A percentile compares a stretch with the other conserved stretches of the same genome.
These are phyloP conservation scores for Vigna unguiculata DNA, from an alignment of 306 rosid species.

Conservation along the genomic window DNA sequence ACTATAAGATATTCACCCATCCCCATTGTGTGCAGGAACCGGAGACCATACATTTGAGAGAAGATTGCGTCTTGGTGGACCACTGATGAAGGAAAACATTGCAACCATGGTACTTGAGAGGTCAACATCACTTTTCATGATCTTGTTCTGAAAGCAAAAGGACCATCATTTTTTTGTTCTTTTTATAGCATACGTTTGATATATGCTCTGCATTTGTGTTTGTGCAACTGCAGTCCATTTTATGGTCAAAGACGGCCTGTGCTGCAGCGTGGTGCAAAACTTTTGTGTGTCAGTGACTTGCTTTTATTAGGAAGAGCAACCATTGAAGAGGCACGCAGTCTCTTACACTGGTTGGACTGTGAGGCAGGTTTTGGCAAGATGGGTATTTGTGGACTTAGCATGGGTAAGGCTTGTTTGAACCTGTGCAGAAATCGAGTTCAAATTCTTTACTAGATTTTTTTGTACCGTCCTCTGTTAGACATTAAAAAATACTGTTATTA, in stretches of 20 bases:
- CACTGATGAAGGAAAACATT: constrained; percentile 81
- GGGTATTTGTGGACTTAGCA: constrained; percentile 99
- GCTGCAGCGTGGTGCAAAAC: constrained; percentile 90
- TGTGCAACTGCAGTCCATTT: constrained; percentile 81
- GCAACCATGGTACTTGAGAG: constrained; percentile 99
- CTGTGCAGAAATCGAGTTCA: constrained; percentile 11
- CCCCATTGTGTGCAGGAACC: constrained; percentile 60
- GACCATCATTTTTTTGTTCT: background rate
- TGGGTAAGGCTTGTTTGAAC: constrained; percentile 74
- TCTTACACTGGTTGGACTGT: constrained; percentile 87
- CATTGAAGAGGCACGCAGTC: constrained; percentile 93
- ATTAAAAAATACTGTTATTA: too few relatives aligned
- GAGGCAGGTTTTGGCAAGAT: constrained; percentile 93
- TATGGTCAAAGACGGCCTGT: constrained; percentile 95
- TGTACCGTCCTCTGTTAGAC: too few relatives aligned
- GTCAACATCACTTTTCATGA: constrained; percentile 52
- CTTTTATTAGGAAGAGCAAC: constrained; percentile 96
- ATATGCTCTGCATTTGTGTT: constrained; percentile 20
- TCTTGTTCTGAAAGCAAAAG: constrained; percentile 28
- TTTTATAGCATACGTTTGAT: background rate
- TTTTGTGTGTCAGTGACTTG: constrained; percentile 96
- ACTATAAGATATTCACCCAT: background rate
- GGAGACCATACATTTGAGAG: constrained; percentile 96
- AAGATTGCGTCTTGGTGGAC: constrained; percentile 93
- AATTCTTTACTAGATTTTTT: too few relatives aligned